Conservation (phyloP, 768 basidiomycete species). For the Tephrocybe sp. region DNA sequence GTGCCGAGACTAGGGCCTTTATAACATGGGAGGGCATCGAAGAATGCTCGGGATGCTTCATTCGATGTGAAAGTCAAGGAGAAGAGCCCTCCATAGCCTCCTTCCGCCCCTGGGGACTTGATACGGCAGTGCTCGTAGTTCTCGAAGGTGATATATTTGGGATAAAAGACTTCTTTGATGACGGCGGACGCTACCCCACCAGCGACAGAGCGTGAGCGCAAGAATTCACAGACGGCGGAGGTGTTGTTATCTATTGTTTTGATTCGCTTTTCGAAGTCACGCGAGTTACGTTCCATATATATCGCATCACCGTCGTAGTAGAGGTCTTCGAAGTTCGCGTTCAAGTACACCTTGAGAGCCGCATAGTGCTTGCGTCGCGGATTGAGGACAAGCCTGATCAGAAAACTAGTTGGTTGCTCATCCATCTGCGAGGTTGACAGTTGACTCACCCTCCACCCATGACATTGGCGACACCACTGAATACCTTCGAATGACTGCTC, state of each 20-base stretch:
- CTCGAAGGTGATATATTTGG: slow-evolving; percentile 72
- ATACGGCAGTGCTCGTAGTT: slow-evolving; percentile 75
- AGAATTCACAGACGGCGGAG: slow-evolving; percentile 77
- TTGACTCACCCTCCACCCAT: slow-evolving; percentile 91
- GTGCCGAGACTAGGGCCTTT: slow-evolving; percentile 95
- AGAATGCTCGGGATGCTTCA: slow-evolving; percentile 75
- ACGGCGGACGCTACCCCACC: slow-evolving; percentile 40
- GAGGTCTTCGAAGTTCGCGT: slow-evolving; percentile 70
- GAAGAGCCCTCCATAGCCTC: slow-evolving; percentile 86
- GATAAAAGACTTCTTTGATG: slow-evolving; percentile 88
- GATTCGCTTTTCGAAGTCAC: slow-evolving; percentile 81
- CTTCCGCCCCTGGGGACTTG: slow-evolving; percentile 33
- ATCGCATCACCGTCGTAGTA: slow-evolving; percentile 93
- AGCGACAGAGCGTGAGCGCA: slow-evolving; percentile 57
- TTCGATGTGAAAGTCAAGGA: slow-evolving; percentile 78
- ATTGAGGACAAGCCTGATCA: slow-evolving; percentile 79
- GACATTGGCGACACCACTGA: slow-evolving; percentile 92
- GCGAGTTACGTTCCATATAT: slow-evolving; percentile 98
- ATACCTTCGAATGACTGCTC: slow-evolving; percentile 91
- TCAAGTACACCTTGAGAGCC: slow-evolving; percentile 60
- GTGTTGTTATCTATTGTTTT: slow-evolving; percentile 79
- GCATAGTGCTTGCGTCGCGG: slow-evolving; percentile 71
- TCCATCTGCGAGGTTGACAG: background rate
- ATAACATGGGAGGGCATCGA: slow-evolving; percentile 75
- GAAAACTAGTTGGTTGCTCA: background rate